Evolutionary conservation across 495 filamentous ascomycete species (phyloP).

Genomic region (Astrothelium macrocarpum): DNA sequence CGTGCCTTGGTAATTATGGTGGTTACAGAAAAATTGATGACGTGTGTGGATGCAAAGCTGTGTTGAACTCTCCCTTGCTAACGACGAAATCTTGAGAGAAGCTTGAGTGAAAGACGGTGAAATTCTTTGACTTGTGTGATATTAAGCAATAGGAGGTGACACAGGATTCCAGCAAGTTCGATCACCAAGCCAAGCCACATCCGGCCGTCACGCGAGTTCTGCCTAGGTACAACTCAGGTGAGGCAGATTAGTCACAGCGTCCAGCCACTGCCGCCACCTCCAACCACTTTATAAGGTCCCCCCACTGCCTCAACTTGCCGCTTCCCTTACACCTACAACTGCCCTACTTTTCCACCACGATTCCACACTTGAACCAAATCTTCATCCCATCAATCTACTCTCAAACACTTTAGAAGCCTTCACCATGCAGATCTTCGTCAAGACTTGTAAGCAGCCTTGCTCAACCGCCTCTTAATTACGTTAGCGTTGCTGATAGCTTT

Average conservation of each 20-base stretch:
- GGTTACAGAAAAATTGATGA: too few species aligned
- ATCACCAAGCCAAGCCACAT: not conserved
- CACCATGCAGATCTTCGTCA: slow-evolving; percentile 96
- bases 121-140: not conserved
- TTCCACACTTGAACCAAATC: not conserved
- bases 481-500: slow-evolving; percentile 24
- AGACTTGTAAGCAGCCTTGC: slow-evolving; percentile 65
- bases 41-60: too few species aligned
- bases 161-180: slow-evolving; percentile 4
- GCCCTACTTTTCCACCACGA: not conserved
- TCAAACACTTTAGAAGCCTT: not conserved
- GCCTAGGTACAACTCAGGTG: not conserved
- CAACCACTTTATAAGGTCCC: not conserved
- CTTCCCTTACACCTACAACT: not conserved
- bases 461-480: slow-evolving; percentile 24
- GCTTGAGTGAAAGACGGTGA: too few species aligned
- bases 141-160: not conserved
- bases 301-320: not conserved
- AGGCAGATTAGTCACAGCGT: slow-evolving; percentile 1
- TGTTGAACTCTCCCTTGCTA: too few species aligned
- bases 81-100: too few species aligned
- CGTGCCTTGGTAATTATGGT: too few species aligned
- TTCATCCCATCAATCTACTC: not conserved
- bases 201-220: not conserved
- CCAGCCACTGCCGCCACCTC: slow-evolving; percentile 1